These are phyloP conservation scores for Penicillium atrosanguineum DNA, from an alignment of 495 filamentous ascomycete genomes.

Conservation along the genomic window DNA sequence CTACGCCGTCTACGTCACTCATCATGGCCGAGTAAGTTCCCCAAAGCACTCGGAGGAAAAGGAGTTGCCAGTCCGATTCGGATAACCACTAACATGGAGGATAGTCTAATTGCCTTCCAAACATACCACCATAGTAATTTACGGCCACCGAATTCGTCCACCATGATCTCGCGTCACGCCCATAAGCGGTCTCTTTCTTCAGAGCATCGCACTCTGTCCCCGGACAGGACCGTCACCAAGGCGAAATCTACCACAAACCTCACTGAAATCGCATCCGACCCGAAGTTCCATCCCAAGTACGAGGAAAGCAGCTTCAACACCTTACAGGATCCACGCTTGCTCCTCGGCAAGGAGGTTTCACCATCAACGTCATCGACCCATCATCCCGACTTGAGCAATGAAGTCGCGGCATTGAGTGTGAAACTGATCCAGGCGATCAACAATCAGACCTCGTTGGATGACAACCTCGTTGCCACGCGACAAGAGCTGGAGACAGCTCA, in stretches of 20 bases:
- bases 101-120: slow-evolving; percentile 47
- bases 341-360: slow-evolving; percentile 33
- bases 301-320: slow-evolving; percentile 49
- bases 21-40: slow-evolving; percentile 48
- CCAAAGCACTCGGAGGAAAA: background rate
- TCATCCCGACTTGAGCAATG: slow-evolving; percentile 79
- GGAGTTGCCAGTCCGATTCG: background rate
- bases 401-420: slow-evolving; percentile 87
- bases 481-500: slow-evolving; percentile 78
- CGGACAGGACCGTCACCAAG: slow-evolving; percentile 41
- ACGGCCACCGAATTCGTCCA: slow-evolving; percentile 41
- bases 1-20: slow-evolving; percentile 27
- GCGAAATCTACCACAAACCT: slow-evolving; percentile 46
- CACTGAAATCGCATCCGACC: slow-evolving; percentile 21
- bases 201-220: slow-evolving; percentile 37
- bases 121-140: slow-evolving; percentile 40
- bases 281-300: slow-evolving; percentile 7
- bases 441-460: slow-evolving; percentile 89
- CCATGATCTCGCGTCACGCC: slow-evolving; percentile 42
- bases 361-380: slow-evolving; percentile 43
- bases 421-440: slow-evolving; percentile 98
- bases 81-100: slow-evolving; percentile 7
- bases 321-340: slow-evolving; percentile 48
- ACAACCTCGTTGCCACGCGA: slow-evolving; percentile 75
- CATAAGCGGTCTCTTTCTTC: slow-evolving; percentile 46